phyloP scores from a whole-genome alignment of 257 asterid species.

The Ehretia macrophylla region DNA sequence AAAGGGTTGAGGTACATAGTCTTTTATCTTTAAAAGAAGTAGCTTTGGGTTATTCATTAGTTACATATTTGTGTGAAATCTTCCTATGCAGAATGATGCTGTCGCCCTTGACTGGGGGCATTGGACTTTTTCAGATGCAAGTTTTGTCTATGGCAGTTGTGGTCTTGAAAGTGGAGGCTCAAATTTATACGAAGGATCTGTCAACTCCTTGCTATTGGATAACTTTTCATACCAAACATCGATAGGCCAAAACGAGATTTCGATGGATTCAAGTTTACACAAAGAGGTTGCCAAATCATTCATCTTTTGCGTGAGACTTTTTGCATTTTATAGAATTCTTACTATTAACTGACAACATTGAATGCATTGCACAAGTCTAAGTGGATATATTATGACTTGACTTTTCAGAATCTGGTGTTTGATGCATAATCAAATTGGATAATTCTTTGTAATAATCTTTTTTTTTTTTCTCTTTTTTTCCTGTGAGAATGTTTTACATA shows the following conservation, averaged over 20 bases:
- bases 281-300: conserved; percentile 18
- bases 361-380: not conserved
- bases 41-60: not conserved
- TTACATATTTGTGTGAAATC: not conserved
- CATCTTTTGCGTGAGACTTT: too few relatives aligned
- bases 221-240: conserved; percentile 32
- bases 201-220: conserved; percentile 59
- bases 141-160: conserved; percentile 15
- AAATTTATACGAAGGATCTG: conserved; percentile 43
- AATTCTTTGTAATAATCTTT: too few relatives aligned
- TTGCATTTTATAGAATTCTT: too few relatives aligned
- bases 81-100: conserved; percentile 50
- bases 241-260: conserved; percentile 23
- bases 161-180: conserved; percentile 38
- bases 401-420: too few relatives aligned
- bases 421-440: too few relatives aligned
- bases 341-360: not conserved
- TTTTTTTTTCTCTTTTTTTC: too few relatives aligned
- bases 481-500: too few relatives aligned
- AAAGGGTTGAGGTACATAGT: conserved; percentile 55
- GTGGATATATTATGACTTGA: too few relatives aligned
- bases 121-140: conserved; percentile 61
- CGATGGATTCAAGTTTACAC: conserved; percentile 20
- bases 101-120: conserved; percentile 60
- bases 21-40: conserved; percentile 6